These are phyloP conservation scores for Xylariaceae sp. DNA, from an alignment of 2,329 filamentous ascomycete species.

Conservation along the genomic window DNA sequence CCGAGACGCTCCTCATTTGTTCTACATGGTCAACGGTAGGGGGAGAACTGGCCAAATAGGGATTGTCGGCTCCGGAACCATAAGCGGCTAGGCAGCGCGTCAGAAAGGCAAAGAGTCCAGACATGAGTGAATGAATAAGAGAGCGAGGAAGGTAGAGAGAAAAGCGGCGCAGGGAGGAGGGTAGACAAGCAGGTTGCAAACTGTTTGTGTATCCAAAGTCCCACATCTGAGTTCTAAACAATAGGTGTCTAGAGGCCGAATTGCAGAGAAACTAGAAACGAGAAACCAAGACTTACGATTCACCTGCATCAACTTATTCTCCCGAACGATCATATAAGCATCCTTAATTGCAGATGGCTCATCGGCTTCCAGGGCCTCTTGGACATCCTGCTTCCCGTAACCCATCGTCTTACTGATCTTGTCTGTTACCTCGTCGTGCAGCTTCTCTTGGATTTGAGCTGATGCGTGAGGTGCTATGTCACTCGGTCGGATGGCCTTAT, in stretches of 20 bases:
- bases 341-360: conserved; percentile 99
- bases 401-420: conserved; percentile 99
- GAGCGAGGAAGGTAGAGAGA: background rate
- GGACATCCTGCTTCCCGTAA: conserved; percentile 92
- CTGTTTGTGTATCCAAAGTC: conserved; percentile 6
- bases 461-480: conserved; percentile 82
- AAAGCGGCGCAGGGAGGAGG: background rate
- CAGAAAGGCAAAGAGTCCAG: background rate
- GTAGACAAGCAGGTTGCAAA: background rate
- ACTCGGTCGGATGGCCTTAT: conserved; percentile 85
- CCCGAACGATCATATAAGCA: conserved; percentile 95
- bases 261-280: background rate
- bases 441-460: conserved; percentile 80
- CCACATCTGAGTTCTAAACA: background rate
- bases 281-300: conserved; percentile 71
- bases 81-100: conserved; percentile 53
- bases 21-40: conserved; percentile 55
- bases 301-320: conserved; percentile 96
- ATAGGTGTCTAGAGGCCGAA: conserved; percentile 7
- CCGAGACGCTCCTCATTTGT: conserved; percentile 62
- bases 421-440: conserved; percentile 90
- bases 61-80: conserved; percentile 49
- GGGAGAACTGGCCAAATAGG: conserved; percentile 53
- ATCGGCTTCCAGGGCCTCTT: conserved; percentile 88
- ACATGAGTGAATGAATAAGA: background rate